Base-by-base conservation (phyloP, 1,284 basidiomycete genomes). In the Naganishia cerealis region DNA sequence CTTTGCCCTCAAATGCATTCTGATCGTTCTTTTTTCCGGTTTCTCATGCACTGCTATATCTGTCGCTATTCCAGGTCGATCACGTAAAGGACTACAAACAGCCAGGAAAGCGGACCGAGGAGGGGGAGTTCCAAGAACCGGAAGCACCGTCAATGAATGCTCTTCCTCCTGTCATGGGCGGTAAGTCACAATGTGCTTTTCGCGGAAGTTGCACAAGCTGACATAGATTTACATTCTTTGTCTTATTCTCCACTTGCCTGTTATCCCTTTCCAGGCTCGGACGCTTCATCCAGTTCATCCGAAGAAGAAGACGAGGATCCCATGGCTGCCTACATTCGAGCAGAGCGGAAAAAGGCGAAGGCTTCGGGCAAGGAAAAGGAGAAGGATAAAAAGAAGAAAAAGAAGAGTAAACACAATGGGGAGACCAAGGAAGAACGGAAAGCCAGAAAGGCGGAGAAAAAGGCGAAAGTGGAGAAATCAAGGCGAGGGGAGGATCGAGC, bases 41-140 rank as follows among this genome's bases (percentile, higher is more conserved):
- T 33, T 6, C 29, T 33, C 29, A 3, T 33, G 29, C 29, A 33
- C 29, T 33, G 29, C n/a, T n/a, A n/a, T 39, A 59, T 71, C 1
- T 39, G 72, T 48, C 12, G 10, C 13, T 48, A 48, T 15, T 50
- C 0, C 55, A 80, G 73, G 82, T 96, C 56, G 96, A 99, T 76
- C 96, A 99, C 78, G 93, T 95, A 70, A 89, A 88, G 76, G 87
- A 92, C 73, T 99, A 98, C 81, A 93, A 91, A 77, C 94, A 97
- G 76, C 86, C 89, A 10, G 90, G 88, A 75, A 78, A 82, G 65
- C 90, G 90, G 75, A 88, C 87, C 65, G 91, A 89, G 69, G 88
- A 94, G 39, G 96, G 95, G 1, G 91, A 96, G 78, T 88, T 88
- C 85, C 83, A 86, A n/a, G 93, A 96, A 67, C 82, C 87, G 1